Evolutionary conservation across 1,139 yeast genomes (phyloP).

Genomic region (Arxiozyma slooffiae): DNA sequence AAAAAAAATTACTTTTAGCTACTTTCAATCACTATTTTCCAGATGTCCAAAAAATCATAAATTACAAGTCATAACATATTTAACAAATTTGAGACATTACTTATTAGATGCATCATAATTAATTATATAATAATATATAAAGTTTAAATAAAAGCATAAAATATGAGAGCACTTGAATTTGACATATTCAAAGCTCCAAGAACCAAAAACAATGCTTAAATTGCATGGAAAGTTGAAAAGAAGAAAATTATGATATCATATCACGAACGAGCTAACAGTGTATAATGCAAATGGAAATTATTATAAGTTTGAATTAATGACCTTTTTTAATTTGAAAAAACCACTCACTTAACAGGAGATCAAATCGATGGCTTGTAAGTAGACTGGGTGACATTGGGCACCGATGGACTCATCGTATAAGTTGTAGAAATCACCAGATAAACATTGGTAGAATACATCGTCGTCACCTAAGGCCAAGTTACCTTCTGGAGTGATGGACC

Average conservation of each 20-base stretch:
- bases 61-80: too few relatives aligned
- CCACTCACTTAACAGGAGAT: constrained; percentile 9
- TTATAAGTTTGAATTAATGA: background rate
- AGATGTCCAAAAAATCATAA: background rate
- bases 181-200: background rate
- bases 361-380: constrained; percentile 14
- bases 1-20: background rate
- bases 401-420: constrained; percentile 15
- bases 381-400: constrained; percentile 14
- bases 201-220: background rate
- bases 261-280: background rate
- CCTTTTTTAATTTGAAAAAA: background rate
- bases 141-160: background rate
- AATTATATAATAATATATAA: background rate
- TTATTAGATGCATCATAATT: constrained; percentile 1
- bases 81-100: background rate
- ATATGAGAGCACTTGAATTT: constrained; percentile 1
- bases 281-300: constrained; percentile 4
- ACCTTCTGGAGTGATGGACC: constrained; percentile 61
- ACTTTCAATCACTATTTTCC: too few relatives aligned
- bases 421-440: constrained; percentile 20
- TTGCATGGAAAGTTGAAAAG: background rate
- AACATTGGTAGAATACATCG: constrained; percentile 19
- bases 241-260: background rate
- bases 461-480: constrained; percentile 34